phyloP scores from a whole-genome alignment of 1,139 yeast genomes.

The Maudiozyma humilis region DNA sequence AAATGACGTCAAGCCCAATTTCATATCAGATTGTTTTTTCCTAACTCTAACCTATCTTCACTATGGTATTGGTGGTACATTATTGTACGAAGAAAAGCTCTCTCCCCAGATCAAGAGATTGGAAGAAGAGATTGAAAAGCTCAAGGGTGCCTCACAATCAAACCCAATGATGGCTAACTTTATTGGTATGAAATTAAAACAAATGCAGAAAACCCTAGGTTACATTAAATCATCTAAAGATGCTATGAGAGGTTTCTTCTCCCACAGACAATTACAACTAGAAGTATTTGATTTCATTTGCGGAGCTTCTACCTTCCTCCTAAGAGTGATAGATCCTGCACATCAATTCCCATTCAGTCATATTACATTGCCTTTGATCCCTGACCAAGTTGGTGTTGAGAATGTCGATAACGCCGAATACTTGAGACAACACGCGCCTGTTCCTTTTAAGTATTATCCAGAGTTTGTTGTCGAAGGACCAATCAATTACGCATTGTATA shows the following conservation, averaged over 20 bases:
- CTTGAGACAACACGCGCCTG: conserved; percentile 54
- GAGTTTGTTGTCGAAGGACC: conserved; percentile 81
- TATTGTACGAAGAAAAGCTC: conserved; percentile 48
- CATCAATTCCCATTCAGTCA: conserved; percentile 52
- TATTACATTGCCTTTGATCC: conserved; percentile 57
- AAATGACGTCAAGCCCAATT: conserved; percentile 44
- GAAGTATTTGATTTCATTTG: conserved; percentile 69
- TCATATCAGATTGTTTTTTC: conserved; percentile 82
- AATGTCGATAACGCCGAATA: conserved; percentile 67
- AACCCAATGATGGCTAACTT: conserved; percentile 29
- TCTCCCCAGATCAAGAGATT: conserved; percentile 34
- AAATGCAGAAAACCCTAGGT: conserved; percentile 38
- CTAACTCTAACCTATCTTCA: conserved; percentile 71
- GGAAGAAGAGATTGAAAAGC: conserved; percentile 42
- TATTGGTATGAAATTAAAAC: conserved; percentile 38
- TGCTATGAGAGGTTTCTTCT: conserved; percentile 53
- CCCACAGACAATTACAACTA: conserved; percentile 46
- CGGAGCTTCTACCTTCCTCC: conserved; percentile 66
- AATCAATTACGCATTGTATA: conserved; percentile 62
- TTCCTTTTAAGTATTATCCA: conserved; percentile 79
- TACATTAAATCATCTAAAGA: conserved; percentile 40
- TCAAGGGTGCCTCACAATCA: conserved; percentile 15
- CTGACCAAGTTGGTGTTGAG: conserved; percentile 43
- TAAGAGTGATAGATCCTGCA: conserved; percentile 62
- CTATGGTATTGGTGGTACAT: conserved; percentile 81